Conservation (phyloP, 805 yeast genomes). For the Lachancea dasiensis region DNA sequence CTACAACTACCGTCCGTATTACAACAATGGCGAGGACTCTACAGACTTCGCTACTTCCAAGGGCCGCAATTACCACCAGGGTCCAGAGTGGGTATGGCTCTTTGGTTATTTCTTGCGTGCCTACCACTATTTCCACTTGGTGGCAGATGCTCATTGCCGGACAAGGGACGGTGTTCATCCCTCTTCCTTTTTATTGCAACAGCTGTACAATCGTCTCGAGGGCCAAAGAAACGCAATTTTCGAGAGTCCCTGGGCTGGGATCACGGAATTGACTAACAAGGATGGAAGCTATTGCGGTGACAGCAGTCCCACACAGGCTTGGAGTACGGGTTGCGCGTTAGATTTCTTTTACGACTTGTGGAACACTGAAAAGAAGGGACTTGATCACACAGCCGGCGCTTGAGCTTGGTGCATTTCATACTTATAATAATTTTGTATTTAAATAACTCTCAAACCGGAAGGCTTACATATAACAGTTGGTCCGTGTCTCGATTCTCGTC, state of each 20-base stretch:
- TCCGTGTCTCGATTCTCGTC: too few relatives aligned
- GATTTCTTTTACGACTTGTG: slow-evolving; percentile 71
- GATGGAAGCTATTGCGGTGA: slow-evolving; percentile 77
- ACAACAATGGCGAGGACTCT: slow-evolving; percentile 71
- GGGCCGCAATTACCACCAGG: slow-evolving; percentile 97
- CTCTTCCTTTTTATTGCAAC: slow-evolving; percentile 48
- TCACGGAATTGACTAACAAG: slow-evolving; percentile 87
- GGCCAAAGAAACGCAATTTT: slow-evolving; percentile 65
- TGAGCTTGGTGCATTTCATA: too few relatives aligned
- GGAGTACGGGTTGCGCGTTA: slow-evolving; percentile 84
- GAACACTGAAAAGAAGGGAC: slow-evolving; percentile 19
- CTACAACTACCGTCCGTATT: slow-evolving; percentile 85
- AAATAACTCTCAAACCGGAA: too few relatives aligned
- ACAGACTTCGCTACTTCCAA: slow-evolving; percentile 87
- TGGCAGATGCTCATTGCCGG: slow-evolving; percentile 33
- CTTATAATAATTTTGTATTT: too few relatives aligned
- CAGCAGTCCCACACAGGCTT: slow-evolving; percentile 94
- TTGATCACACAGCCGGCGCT: neutral
- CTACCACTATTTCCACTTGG: slow-evolving; percentile 46
- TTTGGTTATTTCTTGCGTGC: slow-evolving; percentile 86
- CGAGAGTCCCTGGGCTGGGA: slow-evolving; percentile 86
- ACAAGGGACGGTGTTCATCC: slow-evolving; percentile 33
- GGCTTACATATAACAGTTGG: too few relatives aligned
- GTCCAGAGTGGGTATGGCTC: slow-evolving; percentile 98
- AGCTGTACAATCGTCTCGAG: slow-evolving; percentile 52